Evolutionary conservation across 1,139 yeast genomes (phyloP), one percentile per base, ranked within the genome.

Genomic region (Saccharomycopsis hybrid): DNA sequence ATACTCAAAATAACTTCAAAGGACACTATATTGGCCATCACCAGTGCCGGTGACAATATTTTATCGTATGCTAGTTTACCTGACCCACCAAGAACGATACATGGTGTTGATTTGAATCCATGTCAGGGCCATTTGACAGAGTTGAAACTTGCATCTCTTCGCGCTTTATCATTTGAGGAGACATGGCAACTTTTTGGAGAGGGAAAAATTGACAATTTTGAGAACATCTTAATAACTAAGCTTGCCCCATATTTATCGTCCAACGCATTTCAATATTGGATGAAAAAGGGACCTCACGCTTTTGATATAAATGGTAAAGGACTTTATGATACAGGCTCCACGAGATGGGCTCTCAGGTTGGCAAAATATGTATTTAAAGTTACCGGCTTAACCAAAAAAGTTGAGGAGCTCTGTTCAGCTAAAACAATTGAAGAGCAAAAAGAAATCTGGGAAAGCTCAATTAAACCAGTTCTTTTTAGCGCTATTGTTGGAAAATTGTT

Each of bases 41-140:
- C 95, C 5, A 84, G 92, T 46, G 95, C 95, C 5, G 92, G 94
- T 57, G 95, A 85, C 65, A 85, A 85, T 61, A 72, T 85, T 55
- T 71, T 85, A 57, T 76, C 86, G 27, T 85, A 85, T 62, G 90
- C 94, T 3, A 63, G 80, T 35, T 71, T 85, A 57, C 82, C 86
- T 9, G 74, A 74, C 54, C 80, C 92, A 7, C 95, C 95, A 43
- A 77, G 76, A 57, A 71, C 83, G 60, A 83, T 85, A 56, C 95
- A 85, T 62, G 92, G 92, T 45, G 95, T 85, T 51, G 95, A 85
- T 63, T 73, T 85, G 63, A 85, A 85, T 62, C 95, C 95, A 4
- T 77, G 82, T 58, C 95, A 85, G 68, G 84, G 84, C 54, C 95
- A 85, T 61, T 73, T 85, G 55, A 73, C 84, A 57, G 95, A 85